Evolutionary conservation across 768 basidiomycete species (phyloP).

Genomic region (Suillus hirtellus): DNA sequence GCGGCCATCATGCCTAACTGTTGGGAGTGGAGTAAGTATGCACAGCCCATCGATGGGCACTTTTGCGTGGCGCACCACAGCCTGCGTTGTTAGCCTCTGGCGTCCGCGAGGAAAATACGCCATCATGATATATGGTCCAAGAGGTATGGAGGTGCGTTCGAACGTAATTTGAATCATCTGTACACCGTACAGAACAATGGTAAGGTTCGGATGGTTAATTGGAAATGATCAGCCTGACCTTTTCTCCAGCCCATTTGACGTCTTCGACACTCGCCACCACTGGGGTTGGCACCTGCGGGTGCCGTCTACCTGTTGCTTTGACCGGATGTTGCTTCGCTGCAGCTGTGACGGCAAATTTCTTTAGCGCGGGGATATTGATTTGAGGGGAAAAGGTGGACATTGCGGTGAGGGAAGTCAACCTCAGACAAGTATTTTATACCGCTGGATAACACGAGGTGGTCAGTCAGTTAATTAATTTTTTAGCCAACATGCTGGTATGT

Average conservation of each 20-base stretch:
- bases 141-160: conserved; percentile 26
- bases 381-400: conserved; percentile 27
- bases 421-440: conserved; percentile 3
- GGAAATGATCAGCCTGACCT: conserved; percentile 19
- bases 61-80: conserved; percentile 24
- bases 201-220: neutral
- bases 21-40: conserved; percentile 4
- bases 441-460: conserved; percentile 14
- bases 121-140: conserved; percentile 31
- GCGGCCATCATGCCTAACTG: conserved; percentile 34
- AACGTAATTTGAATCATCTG: conserved; percentile 34
- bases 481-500: neutral
- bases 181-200: neutral
- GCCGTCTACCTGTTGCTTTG: conserved; percentile 13
- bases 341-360: conserved; percentile 26
- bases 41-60: neutral
- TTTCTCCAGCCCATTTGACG: conserved; percentile 29
- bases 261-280: conserved; percentile 25
- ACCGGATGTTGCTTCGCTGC: conserved; percentile 24
- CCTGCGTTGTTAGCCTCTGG: conserved; percentile 29
- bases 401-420: conserved; percentile 1
- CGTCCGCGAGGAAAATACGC: conserved; percentile 33
- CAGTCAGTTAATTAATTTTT: conserved; percentile 7
- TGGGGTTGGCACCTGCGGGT: conserved; percentile 19
- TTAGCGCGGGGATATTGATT: conserved; percentile 28